Base-by-base conservation (phyloP, 108 stramenopile genomes). In the Epithemia pelagica region DNA sequence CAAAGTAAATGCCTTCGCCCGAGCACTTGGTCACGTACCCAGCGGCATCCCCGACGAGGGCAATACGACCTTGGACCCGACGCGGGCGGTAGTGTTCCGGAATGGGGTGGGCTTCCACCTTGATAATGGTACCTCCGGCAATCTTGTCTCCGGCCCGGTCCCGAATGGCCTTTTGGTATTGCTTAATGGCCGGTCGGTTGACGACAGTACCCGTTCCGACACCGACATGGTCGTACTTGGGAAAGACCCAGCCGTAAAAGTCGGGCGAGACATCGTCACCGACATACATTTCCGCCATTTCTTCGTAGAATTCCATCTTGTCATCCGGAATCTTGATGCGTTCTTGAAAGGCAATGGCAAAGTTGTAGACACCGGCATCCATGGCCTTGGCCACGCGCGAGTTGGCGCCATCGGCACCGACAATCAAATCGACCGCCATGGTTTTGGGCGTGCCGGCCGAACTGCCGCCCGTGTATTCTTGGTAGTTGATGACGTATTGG, bases 171-270 rank as follows among this genome's bases (percentile, higher is more conserved):
- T 98, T 96, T 76, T 97, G 94, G 84, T 98, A 98, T 79, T 96
- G 89, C 91, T 96, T 98, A 81, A 98, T 98, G 72, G 95, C 96
- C 28, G 97, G 97, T 28, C 97, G 85, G 92, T 98, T 98, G 52
- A 98, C 88, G 61, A 98, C 97, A 65, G 97, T 98, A 60, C 97
- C 97, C 10, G 97, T 98, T 76, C 97, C 97, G 66, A 98, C 97
- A 65, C 96, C 97, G 51, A 98, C 97, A 81, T 98, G 97, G 82
- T 98, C 97, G 76, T 98, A 96, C 81, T 98, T 98, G 78, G 97
- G 97, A 88, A 98, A 98, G 59, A 98, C 97, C 97, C 97, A 98
- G 63, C 96, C 97, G 78, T 98, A 98, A 73, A 98, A 98, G 75
- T 98, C 97, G 30, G 97, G 97, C 37, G 92, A 94, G 58, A 98